Evolutionary conservation across 306 rosid genomes (phyloP).

Genomic region (Cajanus cajan): DNA sequence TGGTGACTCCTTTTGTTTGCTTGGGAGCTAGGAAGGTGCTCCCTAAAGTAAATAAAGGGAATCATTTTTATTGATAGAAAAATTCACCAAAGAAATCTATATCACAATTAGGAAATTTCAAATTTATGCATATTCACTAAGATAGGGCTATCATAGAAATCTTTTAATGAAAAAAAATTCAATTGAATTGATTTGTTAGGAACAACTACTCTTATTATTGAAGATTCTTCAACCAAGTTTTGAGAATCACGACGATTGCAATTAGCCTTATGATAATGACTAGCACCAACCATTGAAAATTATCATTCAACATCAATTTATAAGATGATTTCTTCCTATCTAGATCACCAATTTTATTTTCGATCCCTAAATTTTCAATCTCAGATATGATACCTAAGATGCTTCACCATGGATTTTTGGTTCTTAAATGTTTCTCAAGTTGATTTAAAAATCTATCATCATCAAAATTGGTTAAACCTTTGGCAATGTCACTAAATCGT

Average conservation of each 20-base stretch:
- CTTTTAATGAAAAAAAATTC: conserved; percentile 15
- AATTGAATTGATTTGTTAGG: neutral
- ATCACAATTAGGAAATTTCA: neutral
- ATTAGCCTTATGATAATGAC: conserved; percentile 5
- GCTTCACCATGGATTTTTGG: neutral
- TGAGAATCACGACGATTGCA: neutral
- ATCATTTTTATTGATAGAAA: neutral
- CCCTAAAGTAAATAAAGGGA: conserved; percentile 8
- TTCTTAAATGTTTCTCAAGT: conserved; percentile 14
- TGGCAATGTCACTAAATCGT: neutral
- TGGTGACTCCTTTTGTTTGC: conserved; percentile 19
- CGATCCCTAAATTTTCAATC: neutral
- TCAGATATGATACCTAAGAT: conserved; percentile 18
- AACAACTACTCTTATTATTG: neutral
- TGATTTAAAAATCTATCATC: neutral
- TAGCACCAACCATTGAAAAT: neutral
- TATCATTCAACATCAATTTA: conserved; percentile 1
- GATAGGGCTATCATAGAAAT: neutral
- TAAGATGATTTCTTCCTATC: neutral
- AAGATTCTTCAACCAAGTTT: neutral
- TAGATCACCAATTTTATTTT: neutral
- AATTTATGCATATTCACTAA: neutral
- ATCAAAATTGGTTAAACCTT: conserved; percentile 5
- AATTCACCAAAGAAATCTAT: neutral
- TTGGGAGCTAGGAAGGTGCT: neutral